Percentiles rank a stretch among this genome's conserved stretches.
Conservation (phyloP, 1,139 yeast genomes). For the Yamadazyma jaroonii region DNA sequence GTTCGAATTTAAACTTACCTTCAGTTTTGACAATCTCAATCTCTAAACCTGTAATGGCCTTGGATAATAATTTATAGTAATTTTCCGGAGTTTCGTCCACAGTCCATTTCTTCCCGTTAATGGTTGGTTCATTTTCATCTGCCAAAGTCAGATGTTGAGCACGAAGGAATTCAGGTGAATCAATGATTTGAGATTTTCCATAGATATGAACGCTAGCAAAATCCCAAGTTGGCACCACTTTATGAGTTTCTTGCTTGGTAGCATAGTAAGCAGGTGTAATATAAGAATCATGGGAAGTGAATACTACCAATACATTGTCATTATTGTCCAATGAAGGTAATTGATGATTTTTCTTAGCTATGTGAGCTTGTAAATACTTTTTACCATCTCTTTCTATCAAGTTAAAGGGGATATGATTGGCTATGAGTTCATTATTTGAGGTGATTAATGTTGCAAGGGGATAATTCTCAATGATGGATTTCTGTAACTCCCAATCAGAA, state of each 20-base stretch:
- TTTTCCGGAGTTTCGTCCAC: constrained; percentile 58
- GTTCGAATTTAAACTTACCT: constrained; percentile 63
- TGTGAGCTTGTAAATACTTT: constrained; percentile 50
- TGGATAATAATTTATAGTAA: constrained; percentile 44
- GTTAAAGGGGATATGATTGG: constrained; percentile 61
- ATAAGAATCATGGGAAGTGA: constrained; percentile 54
- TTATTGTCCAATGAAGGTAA: constrained; percentile 39
- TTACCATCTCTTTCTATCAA: constrained; percentile 40
- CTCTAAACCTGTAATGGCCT: constrained; percentile 59
- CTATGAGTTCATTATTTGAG: constrained; percentile 36
- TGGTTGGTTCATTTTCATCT: constrained; percentile 43
- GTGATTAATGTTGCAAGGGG: constrained; percentile 58
- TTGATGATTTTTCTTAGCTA: constrained; percentile 57
- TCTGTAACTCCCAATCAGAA: constrained; percentile 38
- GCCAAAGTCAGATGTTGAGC: constrained; percentile 47
- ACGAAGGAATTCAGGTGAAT: constrained; percentile 47
- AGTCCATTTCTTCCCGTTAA: constrained; percentile 45
- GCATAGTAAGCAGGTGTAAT: constrained; percentile 63
- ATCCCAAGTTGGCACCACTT: constrained; percentile 73
- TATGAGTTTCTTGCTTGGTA: constrained; percentile 55
- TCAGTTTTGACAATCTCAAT: constrained; percentile 50
- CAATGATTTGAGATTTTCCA: constrained; percentile 50
- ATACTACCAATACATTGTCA: constrained; percentile 49
- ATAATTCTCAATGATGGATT: constrained; percentile 39
- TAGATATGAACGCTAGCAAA: constrained; percentile 60